Conservation (phyloP, 192 early-diverging fungal genomes). For the Podila minutissima region DNA sequence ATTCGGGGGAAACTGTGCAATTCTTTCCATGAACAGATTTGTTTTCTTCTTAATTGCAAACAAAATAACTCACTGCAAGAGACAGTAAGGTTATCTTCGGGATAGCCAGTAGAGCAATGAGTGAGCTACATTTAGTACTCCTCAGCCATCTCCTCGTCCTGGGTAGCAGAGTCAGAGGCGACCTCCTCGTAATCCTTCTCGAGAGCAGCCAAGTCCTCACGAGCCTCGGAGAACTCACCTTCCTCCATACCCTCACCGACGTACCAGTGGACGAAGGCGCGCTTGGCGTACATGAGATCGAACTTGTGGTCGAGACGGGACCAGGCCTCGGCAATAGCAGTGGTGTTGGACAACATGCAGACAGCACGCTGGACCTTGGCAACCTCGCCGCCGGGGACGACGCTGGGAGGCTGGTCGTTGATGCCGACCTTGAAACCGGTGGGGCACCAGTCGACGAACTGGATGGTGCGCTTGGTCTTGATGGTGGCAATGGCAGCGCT, state of each 20-base stretch:
- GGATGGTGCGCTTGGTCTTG: conserved; percentile 96
- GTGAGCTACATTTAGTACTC: conserved; percentile 52
- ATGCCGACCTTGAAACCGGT: conserved; percentile 99
- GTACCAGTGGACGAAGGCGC: conserved; percentile 99
- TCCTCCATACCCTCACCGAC: conserved; percentile 99
- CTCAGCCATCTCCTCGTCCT: conserved; percentile 66
- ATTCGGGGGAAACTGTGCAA: no score
- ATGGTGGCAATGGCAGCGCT: conserved; percentile 90
- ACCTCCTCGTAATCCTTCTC: conserved; percentile 99
- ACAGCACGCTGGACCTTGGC: conserved; percentile 96
- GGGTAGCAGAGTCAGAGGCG: conserved; percentile 92
- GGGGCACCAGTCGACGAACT: conserved; percentile 99
- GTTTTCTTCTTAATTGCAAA: conserved; percentile 1
- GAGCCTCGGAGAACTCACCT: conserved; percentile 99
- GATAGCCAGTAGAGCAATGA: not conserved
- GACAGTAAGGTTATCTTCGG: not conserved
- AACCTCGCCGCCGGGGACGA: conserved; percentile 92
- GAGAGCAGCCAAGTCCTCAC: conserved; percentile 99
- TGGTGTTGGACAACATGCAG: conserved; percentile 99
- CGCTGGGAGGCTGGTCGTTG: conserved; percentile 93
- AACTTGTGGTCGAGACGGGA: conserved; percentile 99
- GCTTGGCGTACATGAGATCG: conserved; percentile 99
- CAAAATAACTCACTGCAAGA: conserved; percentile 1
- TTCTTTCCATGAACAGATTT: no score
- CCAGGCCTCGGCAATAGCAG: conserved; percentile 99